Evolutionary conservation across 208 protist species (phyloP), one percentile per base, ranked within the genome.

Genomic region (Trypanosoma avium): DNA sequence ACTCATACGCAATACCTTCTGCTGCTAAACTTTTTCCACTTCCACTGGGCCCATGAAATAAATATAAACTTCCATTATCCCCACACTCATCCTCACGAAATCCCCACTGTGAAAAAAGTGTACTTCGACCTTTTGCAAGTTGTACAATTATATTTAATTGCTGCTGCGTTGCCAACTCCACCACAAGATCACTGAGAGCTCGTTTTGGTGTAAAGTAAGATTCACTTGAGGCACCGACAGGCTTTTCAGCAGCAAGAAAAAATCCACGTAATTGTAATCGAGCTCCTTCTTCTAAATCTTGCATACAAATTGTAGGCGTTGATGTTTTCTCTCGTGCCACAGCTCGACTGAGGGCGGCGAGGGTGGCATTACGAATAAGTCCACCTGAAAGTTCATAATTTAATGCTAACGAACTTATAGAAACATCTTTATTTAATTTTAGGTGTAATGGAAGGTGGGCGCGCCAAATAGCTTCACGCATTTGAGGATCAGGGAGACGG

Each of bases 1-100:
- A 94, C 75, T 97, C 93, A 73, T 95, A 97, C 42, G 84, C 88
- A 75, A 97, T 93, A 42, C 71, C 88, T 66, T 97, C 93, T 0
- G 81, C 88, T 0, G 87, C 86, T n/a, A 96, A 61, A 32, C 83
- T 92, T 64, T 97, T 97, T 21, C 93, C 93, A 3, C 81, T 86
- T 21, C 93, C 93, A 53, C 80, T 88, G 13, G 85, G 80, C 27
- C 90, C 90, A 50, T 90, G 71, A 58, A 97, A 93, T 38, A 97
- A 79, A 56, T 81, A 85, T 12, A 84, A 21, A 21, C 50, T 49
- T 33, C 73, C 75, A 63, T 85, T 72, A 50, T 86, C 68, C 27
- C 50, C 72, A 30, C 70, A 58, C 61, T 85, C 77, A 22, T 94
- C 81, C 61, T 92, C 82, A 40, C 59, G 80, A 70, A 97, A 97